A percentile compares a stretch with the other conserved stretches of the same genome.
Evolutionary conservation across 2,329 filamentous ascomycete species (phyloP).

Genomic region (Botryotinia globosa): DNA sequence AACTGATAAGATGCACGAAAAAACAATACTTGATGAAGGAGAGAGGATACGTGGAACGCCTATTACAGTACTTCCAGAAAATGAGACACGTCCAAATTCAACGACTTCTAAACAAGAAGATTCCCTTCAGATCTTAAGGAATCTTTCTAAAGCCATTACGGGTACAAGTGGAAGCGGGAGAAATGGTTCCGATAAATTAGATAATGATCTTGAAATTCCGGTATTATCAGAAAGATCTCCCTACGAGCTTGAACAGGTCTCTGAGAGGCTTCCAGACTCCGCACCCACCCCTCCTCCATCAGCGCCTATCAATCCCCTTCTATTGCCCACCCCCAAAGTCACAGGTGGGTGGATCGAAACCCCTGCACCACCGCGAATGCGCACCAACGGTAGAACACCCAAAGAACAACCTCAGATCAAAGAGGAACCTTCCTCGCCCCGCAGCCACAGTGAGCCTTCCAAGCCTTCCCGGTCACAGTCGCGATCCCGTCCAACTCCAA

Average conservation of each 20-base stretch:
- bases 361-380: constrained; percentile 34
- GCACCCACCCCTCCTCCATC: constrained; percentile 25
- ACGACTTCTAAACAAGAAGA: constrained; percentile 15
- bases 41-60: constrained; percentile 26
- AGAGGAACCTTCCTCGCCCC: constrained; percentile 9
- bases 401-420: constrained; percentile 12
- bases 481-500: constrained; percentile 21
- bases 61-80: constrained; percentile 27
- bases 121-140: constrained; percentile 21
- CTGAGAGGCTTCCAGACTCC: constrained; percentile 29
- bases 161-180: constrained; percentile 12
- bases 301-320: constrained; percentile 25
- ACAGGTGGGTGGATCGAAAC: constrained; percentile 38
- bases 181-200: constrained; percentile 28
- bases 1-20: constrained; percentile 25
- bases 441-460: constrained; percentile 5
- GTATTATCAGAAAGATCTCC: constrained; percentile 32
- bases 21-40: constrained; percentile 31
- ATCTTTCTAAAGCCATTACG: constrained; percentile 18
- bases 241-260: constrained; percentile 34
- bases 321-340: constrained; percentile 35
- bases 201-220: constrained; percentile 32
- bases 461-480: constrained; percentile 7
- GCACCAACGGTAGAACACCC: neutral
- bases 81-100: neutral